These are phyloP conservation scores for Zygotorulaspora florentina DNA, from an alignment of 805 yeast genomes.

Conservation along the genomic window DNA sequence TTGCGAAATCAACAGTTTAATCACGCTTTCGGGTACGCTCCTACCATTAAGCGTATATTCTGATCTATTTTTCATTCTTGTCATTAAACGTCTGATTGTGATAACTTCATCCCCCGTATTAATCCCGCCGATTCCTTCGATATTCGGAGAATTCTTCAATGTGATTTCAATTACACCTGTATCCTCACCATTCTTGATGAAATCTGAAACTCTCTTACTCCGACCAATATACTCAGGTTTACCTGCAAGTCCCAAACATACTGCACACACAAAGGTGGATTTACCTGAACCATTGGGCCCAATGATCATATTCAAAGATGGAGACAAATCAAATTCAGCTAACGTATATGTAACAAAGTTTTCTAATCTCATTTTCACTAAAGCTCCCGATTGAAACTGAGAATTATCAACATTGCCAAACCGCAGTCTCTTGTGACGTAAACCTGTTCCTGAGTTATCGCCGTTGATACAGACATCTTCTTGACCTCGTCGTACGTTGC, in stretches of 20 bases:
- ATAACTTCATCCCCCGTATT: slow-evolving; percentile 27
- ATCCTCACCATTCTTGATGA: slow-evolving; percentile 64
- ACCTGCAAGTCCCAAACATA: slow-evolving; percentile 86
- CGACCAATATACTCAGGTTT: slow-evolving; percentile 68
- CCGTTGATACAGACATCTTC: neutral
- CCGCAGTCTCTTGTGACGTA: slow-evolving; percentile 16
- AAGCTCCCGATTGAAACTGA: slow-evolving; percentile 43
- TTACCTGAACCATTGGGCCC: slow-evolving; percentile 98
- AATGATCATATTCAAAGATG: slow-evolving; percentile 81
- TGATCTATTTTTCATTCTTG: slow-evolving; percentile 42
- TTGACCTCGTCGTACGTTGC: slow-evolving; percentile 1
- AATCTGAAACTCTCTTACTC: slow-evolving; percentile 55
- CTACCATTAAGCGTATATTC: slow-evolving; percentile 49
- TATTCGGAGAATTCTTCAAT: slow-evolving; percentile 28
- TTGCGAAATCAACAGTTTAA: slow-evolving; percentile 43
- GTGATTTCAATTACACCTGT: slow-evolving; percentile 36
- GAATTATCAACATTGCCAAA: slow-evolving; percentile 13
- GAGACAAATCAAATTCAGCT: slow-evolving; percentile 73
- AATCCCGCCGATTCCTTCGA: slow-evolving; percentile 27
- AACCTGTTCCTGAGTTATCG: neutral
- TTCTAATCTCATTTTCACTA: slow-evolving; percentile 50
- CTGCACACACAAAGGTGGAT: slow-evolving; percentile 87
- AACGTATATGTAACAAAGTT: slow-evolving; percentile 69
- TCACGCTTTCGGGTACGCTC: slow-evolving; percentile 39
- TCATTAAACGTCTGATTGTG: slow-evolving; percentile 43